phyloP scores from a whole-genome alignment of 108 stramenopile genomes.

The Cyclostephanos invisitatus region DNA sequence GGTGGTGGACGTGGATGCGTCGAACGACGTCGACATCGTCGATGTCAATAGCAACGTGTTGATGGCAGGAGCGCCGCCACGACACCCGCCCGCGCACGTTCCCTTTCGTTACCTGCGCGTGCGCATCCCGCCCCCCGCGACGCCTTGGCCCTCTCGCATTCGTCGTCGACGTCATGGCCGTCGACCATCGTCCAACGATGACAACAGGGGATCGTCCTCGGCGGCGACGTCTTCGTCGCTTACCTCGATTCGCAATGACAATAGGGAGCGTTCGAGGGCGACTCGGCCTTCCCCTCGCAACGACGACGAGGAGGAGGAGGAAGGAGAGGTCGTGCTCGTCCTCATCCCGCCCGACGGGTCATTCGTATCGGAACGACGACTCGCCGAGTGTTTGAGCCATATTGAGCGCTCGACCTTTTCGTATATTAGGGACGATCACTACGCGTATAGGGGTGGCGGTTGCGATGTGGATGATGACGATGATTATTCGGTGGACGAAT shows the following conservation, averaged over 20 bases:
- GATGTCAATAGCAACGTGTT: not conserved
- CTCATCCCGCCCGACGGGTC: constrained; percentile 29
- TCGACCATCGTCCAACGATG: not conserved
- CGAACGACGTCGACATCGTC: not conserved
- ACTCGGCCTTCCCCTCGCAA: not conserved
- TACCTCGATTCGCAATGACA: not conserved
- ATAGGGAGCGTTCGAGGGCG: not conserved
- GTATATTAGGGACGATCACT: not conserved
- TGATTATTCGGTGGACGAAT: constrained; percentile 18
- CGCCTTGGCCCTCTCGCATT: not conserved
- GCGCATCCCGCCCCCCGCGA: not conserved
- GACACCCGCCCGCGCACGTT: not conserved
- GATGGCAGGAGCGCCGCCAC: not conserved
- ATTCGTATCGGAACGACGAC: constrained; percentile 26
- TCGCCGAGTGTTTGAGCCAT: constrained; percentile 31
- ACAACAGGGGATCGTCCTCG: not conserved
- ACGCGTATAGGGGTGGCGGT: not conserved
- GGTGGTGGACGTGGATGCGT: not conserved
- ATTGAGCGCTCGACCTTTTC: not conserved
- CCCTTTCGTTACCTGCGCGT: not conserved
- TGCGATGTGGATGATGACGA: not conserved
- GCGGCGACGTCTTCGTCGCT: not conserved
- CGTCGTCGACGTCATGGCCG: not conserved
- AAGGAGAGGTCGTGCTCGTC: constrained; percentile 34
- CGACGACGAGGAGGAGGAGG: not conserved